phyloP scores from a whole-genome alignment of 1,284 basidiomycete genomes.

The Tausonia pullulans region DNA sequence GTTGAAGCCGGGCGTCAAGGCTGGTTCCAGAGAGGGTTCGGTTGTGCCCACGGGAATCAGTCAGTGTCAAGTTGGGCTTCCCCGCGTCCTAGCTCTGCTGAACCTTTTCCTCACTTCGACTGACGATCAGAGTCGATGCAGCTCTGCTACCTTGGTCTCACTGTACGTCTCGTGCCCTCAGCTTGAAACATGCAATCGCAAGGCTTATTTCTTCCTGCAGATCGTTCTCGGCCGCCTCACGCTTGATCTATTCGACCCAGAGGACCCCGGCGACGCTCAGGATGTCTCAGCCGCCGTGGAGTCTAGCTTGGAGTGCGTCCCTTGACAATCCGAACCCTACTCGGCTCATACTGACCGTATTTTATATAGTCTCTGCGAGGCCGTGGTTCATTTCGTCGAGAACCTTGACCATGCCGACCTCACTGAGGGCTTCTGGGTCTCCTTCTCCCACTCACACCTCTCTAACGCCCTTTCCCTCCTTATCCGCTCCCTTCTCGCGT shows the following conservation, averaged over 20 bases:
- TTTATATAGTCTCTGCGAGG: not conserved
- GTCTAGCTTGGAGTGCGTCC: constrained; percentile 7
- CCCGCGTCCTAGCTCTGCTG: not conserved
- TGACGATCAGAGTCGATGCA: constrained; percentile 14
- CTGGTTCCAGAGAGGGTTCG: too few species aligned
- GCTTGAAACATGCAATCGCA: too few species aligned
- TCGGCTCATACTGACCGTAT: not conserved
- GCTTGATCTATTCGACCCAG: constrained; percentile 10
- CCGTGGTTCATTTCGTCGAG: constrained; percentile 10
- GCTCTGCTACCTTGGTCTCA: constrained; percentile 15
- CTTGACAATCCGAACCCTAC: not conserved
- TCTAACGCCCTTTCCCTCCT: constrained; percentile 13
- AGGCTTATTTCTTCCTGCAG: too few species aligned
- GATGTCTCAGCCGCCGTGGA: constrained; percentile 2
- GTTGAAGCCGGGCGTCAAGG: not conserved
- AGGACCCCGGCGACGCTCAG: not conserved
- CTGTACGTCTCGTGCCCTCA: not conserved
- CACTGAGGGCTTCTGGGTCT: constrained; percentile 11
- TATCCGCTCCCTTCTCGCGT: constrained; percentile 13
- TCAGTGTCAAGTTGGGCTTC: not conserved
- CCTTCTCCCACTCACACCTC: constrained; percentile 12
- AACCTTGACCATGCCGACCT: constrained; percentile 5
- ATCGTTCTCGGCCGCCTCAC: constrained; percentile 14
- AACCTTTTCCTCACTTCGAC: not conserved
- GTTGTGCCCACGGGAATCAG: constrained; percentile 11